Conservation (phyloP, 1,284 basidiomycete species). For the Coniophora puteana region DNA sequence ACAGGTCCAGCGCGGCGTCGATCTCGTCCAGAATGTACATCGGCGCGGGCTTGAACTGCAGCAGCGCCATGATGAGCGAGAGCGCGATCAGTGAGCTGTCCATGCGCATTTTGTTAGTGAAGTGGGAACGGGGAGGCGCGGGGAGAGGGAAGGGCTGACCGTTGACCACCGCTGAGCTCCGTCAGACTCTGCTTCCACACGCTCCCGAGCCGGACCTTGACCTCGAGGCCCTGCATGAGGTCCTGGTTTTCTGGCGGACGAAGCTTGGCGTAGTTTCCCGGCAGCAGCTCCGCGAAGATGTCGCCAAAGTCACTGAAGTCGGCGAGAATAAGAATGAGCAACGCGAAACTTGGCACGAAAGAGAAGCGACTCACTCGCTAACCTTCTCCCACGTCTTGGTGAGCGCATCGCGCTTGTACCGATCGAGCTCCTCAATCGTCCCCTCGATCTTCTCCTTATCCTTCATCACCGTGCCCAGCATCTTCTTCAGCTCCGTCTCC, state of each 20-base stretch:
- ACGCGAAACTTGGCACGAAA: not conserved
- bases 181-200: conserved; percentile 99
- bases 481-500: conserved; percentile 84
- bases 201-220: conserved; percentile 91
- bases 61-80: conserved; percentile 95
- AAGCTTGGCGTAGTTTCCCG: conserved; percentile 95
- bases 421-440: conserved; percentile 91
- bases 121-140: not conserved
- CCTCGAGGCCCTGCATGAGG: conserved; percentile 92
- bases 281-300: conserved; percentile 94
- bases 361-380: conserved; percentile 58
- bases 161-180: conserved; percentile 95
- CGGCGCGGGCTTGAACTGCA: conserved; percentile 99
- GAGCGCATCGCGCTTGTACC: conserved; percentile 92
- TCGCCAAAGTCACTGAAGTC: conserved; percentile 84
- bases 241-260: conserved; percentile 93
- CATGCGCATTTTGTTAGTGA: conserved; percentile 3
- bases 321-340: not conserved
- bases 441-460: conserved; percentile 97
- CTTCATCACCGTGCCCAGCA: conserved; percentile 85
- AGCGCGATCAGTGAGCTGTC: conserved; percentile 91
- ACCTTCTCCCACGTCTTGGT: conserved; percentile 97
- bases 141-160: conserved; percentile 44
- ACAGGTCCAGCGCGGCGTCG: conserved; percentile 93
- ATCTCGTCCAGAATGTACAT: conserved; percentile 99